A percentile compares a stretch with the other conserved stretches of the same genome.
Conservation (phyloP, 2,329 filamentous ascomycete genomes). For the Pseudogymnoascus sp. region DNA sequence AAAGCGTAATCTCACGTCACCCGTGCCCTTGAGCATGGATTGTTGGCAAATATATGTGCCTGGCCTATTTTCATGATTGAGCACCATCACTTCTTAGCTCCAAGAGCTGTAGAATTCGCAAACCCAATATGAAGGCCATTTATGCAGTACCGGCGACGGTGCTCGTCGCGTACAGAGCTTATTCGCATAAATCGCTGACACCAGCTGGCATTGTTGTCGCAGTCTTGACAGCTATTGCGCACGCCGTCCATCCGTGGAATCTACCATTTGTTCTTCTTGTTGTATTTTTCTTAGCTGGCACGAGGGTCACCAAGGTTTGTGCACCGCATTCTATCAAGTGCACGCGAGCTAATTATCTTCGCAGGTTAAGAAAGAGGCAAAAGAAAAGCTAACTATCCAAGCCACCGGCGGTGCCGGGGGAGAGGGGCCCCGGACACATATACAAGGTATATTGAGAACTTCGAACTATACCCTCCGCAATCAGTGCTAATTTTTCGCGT, state of each 20-base stretch:
- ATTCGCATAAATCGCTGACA: constrained; percentile 70
- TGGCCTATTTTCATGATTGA: neutral
- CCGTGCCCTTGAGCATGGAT: neutral
- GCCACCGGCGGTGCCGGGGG: constrained; percentile 66
- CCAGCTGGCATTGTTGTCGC: constrained; percentile 66
- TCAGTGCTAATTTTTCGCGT: constrained; percentile 15
- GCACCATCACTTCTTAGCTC: constrained; percentile 5
- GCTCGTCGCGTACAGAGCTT: constrained; percentile 58
- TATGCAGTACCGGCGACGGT: constrained; percentile 52
- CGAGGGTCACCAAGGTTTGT: constrained; percentile 68
- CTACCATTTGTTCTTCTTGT: constrained; percentile 78
- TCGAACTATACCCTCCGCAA: neutral
- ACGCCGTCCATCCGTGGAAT: constrained; percentile 89
- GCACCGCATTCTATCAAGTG: constrained; percentile 9
- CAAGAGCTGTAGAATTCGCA: neutral
- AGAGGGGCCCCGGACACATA: constrained; percentile 73
- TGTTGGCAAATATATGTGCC: neutral
- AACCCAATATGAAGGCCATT: constrained; percentile 44
- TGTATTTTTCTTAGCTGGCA: constrained; percentile 82
- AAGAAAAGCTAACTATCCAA: constrained; percentile 71
- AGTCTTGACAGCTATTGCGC: constrained; percentile 63
- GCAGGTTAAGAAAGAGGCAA: constrained; percentile 79
- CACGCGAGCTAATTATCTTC: neutral
- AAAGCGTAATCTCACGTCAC: constrained; percentile 8
- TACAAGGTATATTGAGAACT: constrained; percentile 52